These are phyloP conservation scores for Alternaria postmessia DNA, from an alignment of 2,329 filamentous ascomycete genomes.

Conservation along the genomic window DNA sequence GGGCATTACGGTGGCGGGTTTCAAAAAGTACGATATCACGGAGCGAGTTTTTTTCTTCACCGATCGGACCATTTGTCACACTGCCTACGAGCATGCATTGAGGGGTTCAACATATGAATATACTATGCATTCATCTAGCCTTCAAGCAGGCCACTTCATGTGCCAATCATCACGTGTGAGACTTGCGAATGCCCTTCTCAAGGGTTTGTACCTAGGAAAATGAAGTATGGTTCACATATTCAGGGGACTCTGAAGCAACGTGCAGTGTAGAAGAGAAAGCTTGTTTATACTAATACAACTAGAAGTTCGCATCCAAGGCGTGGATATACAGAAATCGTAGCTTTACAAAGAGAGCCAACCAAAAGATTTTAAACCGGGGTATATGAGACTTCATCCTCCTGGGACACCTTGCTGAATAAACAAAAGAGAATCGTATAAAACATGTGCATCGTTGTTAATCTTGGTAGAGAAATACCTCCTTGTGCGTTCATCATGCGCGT, in stretches of 20 bases:
- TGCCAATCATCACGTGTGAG: background rate
- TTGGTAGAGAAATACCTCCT: background rate
- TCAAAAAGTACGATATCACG: conserved; percentile 35
- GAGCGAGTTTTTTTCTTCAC: conserved; percentile 10
- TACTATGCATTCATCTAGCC: background rate
- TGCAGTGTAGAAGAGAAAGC: background rate
- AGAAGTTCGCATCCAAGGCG: background rate
- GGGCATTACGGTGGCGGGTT: conserved; percentile 22
- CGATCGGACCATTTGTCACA: background rate
- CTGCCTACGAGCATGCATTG: background rate
- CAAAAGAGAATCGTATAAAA: background rate
- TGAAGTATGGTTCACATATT: background rate
- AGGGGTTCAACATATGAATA: background rate
- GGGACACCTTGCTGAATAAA: conserved; percentile 3
- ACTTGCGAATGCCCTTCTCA: background rate
- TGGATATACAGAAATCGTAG: background rate
- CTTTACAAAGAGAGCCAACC: background rate
- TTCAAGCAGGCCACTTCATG: background rate
- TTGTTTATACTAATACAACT: background rate
- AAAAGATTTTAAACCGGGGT: background rate
- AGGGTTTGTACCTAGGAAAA: background rate
- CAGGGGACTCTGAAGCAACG: background rate
- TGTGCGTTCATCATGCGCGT: background rate
- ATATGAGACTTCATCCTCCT: conserved; percentile 5
- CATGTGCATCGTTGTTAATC: background rate